Evolutionary conservation across 345 rosid species (phyloP).

Genomic region (Eucalyptus cloeziana): DNA sequence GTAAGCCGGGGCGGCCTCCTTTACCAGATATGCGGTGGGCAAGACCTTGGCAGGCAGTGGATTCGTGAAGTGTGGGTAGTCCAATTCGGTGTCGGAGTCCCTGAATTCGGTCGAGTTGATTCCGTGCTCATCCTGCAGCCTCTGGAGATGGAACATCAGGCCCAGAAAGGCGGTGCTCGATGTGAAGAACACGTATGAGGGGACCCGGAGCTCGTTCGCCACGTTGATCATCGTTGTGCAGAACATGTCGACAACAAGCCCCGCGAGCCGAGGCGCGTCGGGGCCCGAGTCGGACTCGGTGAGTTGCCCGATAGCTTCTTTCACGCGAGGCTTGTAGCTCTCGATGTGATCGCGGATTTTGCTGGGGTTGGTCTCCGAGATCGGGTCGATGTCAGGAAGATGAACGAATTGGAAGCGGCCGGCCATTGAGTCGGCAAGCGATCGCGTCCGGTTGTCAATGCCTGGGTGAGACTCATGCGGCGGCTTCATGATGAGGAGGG

Average conservation of each 20-base stretch:
- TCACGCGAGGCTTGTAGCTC: not conserved
- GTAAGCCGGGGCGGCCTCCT: not conserved
- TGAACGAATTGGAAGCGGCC: not conserved
- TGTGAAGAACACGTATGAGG: conserved; percentile 22
- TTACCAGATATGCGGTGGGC: conserved; percentile 3
- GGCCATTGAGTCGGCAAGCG: not conserved
- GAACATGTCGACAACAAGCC: conserved; percentile 23
- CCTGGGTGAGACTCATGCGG: not conserved
- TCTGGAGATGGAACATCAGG: not conserved
- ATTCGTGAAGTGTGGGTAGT: conserved; percentile 10
- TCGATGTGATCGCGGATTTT: not conserved
- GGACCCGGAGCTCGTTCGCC: conserved; percentile 12
- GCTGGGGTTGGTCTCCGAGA: not conserved
- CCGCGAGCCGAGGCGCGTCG: not conserved
- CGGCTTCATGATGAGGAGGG: conserved; percentile 2
- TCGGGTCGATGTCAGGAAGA: conserved; percentile 2
- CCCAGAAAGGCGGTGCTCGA: conserved; percentile 16
- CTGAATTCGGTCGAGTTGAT: not conserved
- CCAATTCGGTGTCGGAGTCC: conserved; percentile 7
- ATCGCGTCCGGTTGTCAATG: not conserved
- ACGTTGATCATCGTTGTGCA: conserved; percentile 16
- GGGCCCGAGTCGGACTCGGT: not conserved
- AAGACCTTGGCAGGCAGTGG: conserved; percentile 21
- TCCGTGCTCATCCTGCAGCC: not conserved
- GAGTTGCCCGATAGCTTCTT: not conserved